Evolutionary conservation across 1,139 yeast species (phyloP), one percentile per base, ranked within the genome.

Genomic region (Hansenula lynferdii): DNA sequence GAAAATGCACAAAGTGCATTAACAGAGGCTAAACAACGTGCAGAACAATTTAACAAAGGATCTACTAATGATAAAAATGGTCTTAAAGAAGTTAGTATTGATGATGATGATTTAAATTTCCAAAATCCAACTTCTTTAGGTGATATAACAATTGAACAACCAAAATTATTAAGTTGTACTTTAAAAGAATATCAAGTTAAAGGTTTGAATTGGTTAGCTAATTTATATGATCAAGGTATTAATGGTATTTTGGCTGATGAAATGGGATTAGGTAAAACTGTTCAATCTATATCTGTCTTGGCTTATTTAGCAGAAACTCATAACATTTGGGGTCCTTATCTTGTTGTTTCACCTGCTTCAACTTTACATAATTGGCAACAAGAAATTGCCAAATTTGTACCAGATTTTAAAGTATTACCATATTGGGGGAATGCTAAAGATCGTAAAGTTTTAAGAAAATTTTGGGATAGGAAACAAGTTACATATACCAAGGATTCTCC

Each of bases 361-460:
- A 92, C 99, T 0, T 74, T 92, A 51, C 98, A 92, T 58, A 92
- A 92, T 60, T 92, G 99, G 99, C 97, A 92, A 59, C 97, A 92
- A 61, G 99, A 92, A 65, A 87, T 92, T 47, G 65, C 95, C 14
- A 85, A 77, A 58, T 92, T 94, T 56, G 95, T 94, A 22, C 99
- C 99, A 2, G 85, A 85, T 42, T 89, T 94, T 61, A 90, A 90
- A 58, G 97, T 90, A 3, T 69, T 92, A 50, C 98, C 98, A 2
- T 94, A 94, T 64, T 94, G 98, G 99, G 98, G 99, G 43, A 86
- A 80, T 57, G 89, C 89, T 5, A 90, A 90, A 60, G 98, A 92
- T 62, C 81, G 99, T 57, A 92, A 92, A 58, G 75, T 90, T 34
- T 68, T 92, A 58, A 76, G 98, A 65, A 92, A 92, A 64, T 92